A percentile compares a stretch with the other conserved stretches of the same genome.
Evolutionary conservation across 1,284 basidiomycete species (phyloP).

Genomic region (Rhodofomes roseus): DNA sequence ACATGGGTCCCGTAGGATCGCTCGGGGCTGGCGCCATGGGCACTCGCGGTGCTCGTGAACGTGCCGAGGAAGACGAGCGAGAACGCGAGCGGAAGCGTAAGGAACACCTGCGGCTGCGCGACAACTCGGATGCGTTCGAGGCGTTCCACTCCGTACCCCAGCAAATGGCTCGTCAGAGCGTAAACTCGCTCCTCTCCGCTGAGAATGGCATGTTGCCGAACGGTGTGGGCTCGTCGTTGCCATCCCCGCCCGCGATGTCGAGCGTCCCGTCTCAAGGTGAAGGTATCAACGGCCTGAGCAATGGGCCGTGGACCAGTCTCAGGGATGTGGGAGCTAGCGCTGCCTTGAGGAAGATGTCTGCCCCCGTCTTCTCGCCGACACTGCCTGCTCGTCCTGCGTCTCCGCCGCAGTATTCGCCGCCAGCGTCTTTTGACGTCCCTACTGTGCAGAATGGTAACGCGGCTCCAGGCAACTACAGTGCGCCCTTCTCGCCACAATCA

Average conservation of each 20-base stretch:
- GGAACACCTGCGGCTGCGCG: conserved; percentile 42
- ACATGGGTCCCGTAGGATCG: conserved; percentile 30
- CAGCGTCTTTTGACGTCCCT: conserved; percentile 17
- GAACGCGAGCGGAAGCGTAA: conserved; percentile 49
- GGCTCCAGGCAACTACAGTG: conserved; percentile 19
- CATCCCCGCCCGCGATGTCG: conserved; percentile 19
- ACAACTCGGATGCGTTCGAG: conserved; percentile 55
- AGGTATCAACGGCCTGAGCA: conserved; percentile 1
- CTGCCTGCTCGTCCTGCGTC: conserved; percentile 24
- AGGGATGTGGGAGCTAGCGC: conserved; percentile 27
- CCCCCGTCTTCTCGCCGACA: conserved; percentile 16
- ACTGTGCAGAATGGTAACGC: conserved; percentile 19
- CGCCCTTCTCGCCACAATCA: conserved; percentile 30
- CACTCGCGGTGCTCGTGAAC: conserved; percentile 54
- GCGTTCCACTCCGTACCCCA: conserved; percentile 69
- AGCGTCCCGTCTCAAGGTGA: conserved; percentile 18
- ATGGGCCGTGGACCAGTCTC: conserved; percentile 24
- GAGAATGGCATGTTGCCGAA: conserved; percentile 22
- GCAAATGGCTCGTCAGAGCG: conserved; percentile 33
- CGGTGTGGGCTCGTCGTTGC: conserved; percentile 6
- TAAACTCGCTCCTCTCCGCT: conserved; percentile 32
- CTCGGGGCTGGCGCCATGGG: conserved; percentile 37
- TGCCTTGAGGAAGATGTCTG: conserved; percentile 28
- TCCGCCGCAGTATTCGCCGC: conserved; percentile 18
- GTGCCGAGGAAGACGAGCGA: conserved; percentile 61